These are phyloP conservation scores for Salix arbutifolia DNA, from an alignment of 345 rosid species.

Conservation along the genomic window DNA sequence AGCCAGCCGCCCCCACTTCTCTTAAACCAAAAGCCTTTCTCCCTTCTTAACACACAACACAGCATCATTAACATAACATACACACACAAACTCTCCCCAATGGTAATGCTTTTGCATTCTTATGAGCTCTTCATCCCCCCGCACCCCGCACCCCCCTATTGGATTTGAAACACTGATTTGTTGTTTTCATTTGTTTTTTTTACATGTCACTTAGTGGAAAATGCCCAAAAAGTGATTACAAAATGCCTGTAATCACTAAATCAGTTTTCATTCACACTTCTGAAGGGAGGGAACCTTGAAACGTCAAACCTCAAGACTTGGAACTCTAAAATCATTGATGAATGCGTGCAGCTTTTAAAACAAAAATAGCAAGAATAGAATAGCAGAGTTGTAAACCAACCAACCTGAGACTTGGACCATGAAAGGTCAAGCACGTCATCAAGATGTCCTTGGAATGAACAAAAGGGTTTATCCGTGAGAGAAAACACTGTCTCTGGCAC, in stretches of 20 bases:
- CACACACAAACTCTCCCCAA: too few relatives aligned
- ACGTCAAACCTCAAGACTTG: background rate
- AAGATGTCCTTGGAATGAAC: constrained; percentile 81
- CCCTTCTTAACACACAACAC: too few relatives aligned
- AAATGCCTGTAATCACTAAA: background rate
- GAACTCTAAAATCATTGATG: background rate
- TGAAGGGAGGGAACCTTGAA: background rate
- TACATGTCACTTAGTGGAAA: too few relatives aligned
- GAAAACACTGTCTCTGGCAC: constrained; percentile 83
- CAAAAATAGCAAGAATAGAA: background rate
- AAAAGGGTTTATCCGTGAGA: constrained; percentile 78
- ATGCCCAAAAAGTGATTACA: too few relatives aligned
- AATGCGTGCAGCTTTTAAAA: background rate
- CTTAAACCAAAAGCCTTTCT: too few relatives aligned
- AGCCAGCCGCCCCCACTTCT: too few relatives aligned
- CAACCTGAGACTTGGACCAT: constrained; percentile 97
- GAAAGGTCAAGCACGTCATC: constrained; percentile 90
- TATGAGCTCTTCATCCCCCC: too few relatives aligned
- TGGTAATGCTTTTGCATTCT: too few relatives aligned
- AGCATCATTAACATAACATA: too few relatives aligned
- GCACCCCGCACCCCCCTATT: too few relatives aligned
- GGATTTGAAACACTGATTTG: too few relatives aligned
- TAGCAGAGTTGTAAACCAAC: constrained; percentile 13
- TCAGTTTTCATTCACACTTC: background rate
- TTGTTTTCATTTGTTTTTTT: too few relatives aligned